Base-by-base conservation (phyloP, 305 asterid species). In the Fraxinus angustifolia region DNA sequence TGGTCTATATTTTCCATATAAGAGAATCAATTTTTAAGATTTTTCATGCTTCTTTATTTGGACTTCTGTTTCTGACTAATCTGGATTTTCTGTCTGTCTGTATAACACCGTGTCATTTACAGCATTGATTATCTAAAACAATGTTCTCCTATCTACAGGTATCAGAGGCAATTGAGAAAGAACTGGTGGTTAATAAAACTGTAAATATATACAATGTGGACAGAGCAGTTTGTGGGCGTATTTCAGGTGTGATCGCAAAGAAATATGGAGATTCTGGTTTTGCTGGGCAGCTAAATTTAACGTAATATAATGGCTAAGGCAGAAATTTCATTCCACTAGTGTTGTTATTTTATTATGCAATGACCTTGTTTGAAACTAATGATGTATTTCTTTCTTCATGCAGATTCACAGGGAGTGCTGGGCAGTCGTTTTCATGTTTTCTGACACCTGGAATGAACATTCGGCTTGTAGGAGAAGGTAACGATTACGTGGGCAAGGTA, bases 211-310 rank as follows among this genome's bases (percentile, higher is more conserved):
- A 90, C 94, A 96, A 96, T 62, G 96, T 94, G 82, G 98, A 96
- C 89, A 92, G 99, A 89, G 97, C 99, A 77, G 97, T 90, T 85
- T 96, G 99, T 90, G 99, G 99, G 48, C 98, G 99, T 80, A 85
- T 96, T 82, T 98, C 98, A 70, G 99, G 99, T 34, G 96, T 86
- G 21, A 87, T 96, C 73, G 98, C 99, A 23, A 94, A 96, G 91
- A 92, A 76, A 92, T 96, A 96, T 67, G 99, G 99, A 56, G 99
- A 96, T 91, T 89, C 98, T 35, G 98, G 99, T 45, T 96, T 96
- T 78, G 96, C 98, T 42, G 99, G 99, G 84, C 98, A 92, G 90
- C 87, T 96, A 76, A 96, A 96, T 86, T 80, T 96, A 80, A 93
- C 89, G 99, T 96, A 92, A 87, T 28, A 35, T 80, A 45, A 7